These are phyloP conservation scores for Neurospora cerealis DNA, from an alignment of 495 filamentous ascomycete species.

Conservation along the genomic window DNA sequence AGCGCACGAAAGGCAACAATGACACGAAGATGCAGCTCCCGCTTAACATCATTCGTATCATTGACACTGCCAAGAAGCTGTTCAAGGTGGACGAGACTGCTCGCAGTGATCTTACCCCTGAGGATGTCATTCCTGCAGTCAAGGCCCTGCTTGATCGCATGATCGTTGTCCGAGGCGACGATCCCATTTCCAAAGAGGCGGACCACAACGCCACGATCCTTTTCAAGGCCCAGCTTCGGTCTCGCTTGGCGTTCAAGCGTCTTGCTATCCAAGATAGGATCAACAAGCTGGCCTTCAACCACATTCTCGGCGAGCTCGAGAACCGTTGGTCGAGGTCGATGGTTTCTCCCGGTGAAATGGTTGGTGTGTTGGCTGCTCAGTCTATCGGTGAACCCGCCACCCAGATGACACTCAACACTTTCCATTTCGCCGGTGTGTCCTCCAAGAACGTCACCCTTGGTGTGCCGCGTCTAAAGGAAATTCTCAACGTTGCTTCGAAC, in stretches of 20 bases:
- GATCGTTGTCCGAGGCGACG: conserved; percentile 74
- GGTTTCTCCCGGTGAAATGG: conserved; percentile 94
- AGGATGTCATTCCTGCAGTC: conserved; percentile 77
- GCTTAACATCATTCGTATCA: conserved; percentile 81
- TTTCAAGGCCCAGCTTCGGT: conserved; percentile 85
- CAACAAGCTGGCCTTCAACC: conserved; percentile 86
- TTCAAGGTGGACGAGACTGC: conserved; percentile 80
- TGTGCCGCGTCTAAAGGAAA: conserved; percentile 98
- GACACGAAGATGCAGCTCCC: conserved; percentile 82
- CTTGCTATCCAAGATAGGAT: conserved; percentile 73
- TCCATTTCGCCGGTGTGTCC: conserved; percentile 99
- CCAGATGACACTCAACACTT: conserved; percentile 99
- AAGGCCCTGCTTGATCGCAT: conserved; percentile 64
- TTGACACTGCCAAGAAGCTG: conserved; percentile 77
- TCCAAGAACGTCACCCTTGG: conserved; percentile 99
- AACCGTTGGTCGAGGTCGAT: conserved; percentile 68
- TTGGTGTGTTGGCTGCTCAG: conserved; percentile 93
- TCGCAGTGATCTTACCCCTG: conserved; percentile 84
- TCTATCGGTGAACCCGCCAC: conserved; percentile 98
- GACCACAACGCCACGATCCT: conserved; percentile 78
- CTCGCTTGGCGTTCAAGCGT: conserved; percentile 83
- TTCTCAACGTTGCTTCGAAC: conserved; percentile 92
- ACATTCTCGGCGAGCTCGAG: conserved; percentile 87
- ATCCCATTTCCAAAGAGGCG: conserved; percentile 72
- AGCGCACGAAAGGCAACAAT: conserved; percentile 42